Percentiles rank a stretch among this genome's conserved stretches.
Evolutionary conservation across 352 stramenopile species (phyloP).

Genomic region (Hyaloperonospora brassicae): DNA sequence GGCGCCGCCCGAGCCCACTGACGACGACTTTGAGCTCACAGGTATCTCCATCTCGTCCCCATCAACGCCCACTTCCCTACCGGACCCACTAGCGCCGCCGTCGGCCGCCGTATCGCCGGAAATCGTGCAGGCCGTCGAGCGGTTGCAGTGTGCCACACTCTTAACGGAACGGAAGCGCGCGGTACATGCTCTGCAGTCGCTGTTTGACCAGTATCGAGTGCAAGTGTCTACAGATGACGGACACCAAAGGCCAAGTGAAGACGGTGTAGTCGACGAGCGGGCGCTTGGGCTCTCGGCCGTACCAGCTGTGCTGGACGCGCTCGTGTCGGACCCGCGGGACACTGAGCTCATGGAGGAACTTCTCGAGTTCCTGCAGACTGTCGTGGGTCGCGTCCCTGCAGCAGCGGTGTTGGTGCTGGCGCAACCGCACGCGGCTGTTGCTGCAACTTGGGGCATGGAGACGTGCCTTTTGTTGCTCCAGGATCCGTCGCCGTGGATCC

Average conservation of each 20-base stretch:
- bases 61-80: background rate
- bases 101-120: slow-evolving; percentile 16
- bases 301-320: slow-evolving; percentile 45
- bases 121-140: slow-evolving; percentile 48
- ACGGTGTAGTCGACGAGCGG: slow-evolving; percentile 28
- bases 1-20: slow-evolving; percentile 12
- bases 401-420: slow-evolving; percentile 37
- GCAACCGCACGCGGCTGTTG: slow-evolving; percentile 6
- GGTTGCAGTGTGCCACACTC: slow-evolving; percentile 67
- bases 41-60: background rate
- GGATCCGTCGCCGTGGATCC: slow-evolving; percentile 77
- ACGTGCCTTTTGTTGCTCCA: slow-evolving; percentile 60
- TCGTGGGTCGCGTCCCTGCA: slow-evolving; percentile 34
- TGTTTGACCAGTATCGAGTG: slow-evolving; percentile 20
- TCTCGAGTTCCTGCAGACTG: slow-evolving; percentile 58
- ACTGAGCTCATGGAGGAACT: slow-evolving; percentile 83
- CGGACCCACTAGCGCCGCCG: background rate
- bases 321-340: slow-evolving; percentile 68
- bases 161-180: slow-evolving; percentile 66
- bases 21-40: background rate
- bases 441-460: slow-evolving; percentile 40
- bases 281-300: slow-evolving; percentile 35
- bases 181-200: slow-evolving; percentile 35
- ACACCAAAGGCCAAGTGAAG: background rate
- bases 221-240: slow-evolving; percentile 1